phyloP scores from a whole-genome alignment of 306 rosid species.

The Lathyrus aphaca region DNA sequence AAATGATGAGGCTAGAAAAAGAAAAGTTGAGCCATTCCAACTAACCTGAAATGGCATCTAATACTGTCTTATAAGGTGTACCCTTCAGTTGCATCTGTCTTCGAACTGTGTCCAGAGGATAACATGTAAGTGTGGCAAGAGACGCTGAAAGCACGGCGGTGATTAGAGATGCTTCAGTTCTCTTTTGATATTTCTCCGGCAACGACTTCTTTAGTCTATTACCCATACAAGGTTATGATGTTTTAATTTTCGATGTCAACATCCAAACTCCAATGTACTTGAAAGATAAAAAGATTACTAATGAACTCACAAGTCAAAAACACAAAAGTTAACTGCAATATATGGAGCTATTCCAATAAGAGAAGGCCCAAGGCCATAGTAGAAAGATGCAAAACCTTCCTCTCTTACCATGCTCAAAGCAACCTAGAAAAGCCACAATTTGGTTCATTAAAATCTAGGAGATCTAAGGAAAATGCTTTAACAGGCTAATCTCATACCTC shows the following conservation, averaged over 20 bases:
- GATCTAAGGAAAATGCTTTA: conserved; percentile 26
- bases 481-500: conserved; percentile 60
- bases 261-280: conserved; percentile 20
- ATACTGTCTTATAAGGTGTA: conserved; percentile 59
- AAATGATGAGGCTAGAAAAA: background rate
- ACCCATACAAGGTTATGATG: too few species aligned
- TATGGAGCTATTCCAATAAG: conserved; percentile 88
- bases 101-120: too few species aligned
- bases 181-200: too few species aligned
- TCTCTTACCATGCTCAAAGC: conserved; percentile 82
- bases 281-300: conserved; percentile 5
- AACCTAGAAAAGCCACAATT: conserved; percentile 58
- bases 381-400: conserved; percentile 87
- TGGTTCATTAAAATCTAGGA: conserved; percentile 31
- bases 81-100: too few species aligned
- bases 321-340: conserved; percentile 89
- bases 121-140: too few species aligned
- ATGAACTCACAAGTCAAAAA: conserved; percentile 85
- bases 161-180: too few species aligned
- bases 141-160: too few species aligned
- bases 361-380: conserved; percentile 89
- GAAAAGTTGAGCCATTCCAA: conserved; percentile 30
- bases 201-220: too few species aligned
- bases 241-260: conserved; percentile 13
- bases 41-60: conserved; percentile 88